phyloP scores from a whole-genome alignment of 1,284 basidiomycete species.

The Entoloma clypeatum region DNA sequence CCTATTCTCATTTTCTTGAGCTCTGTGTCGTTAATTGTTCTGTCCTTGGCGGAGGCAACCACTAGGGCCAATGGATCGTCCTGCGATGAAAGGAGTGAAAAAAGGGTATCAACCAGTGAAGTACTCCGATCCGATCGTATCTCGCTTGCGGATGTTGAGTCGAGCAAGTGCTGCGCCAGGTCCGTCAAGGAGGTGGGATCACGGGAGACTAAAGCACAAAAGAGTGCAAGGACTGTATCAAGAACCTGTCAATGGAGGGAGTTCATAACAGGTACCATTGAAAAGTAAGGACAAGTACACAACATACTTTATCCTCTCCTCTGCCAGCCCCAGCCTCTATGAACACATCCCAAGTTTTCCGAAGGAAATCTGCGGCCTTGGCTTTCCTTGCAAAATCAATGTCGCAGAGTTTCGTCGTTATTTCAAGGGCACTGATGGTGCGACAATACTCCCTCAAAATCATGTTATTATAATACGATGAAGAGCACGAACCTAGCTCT shows the following conservation, averaged over 20 bases:
- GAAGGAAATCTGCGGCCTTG: constrained; percentile 66
- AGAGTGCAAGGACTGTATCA: constrained; percentile 55
- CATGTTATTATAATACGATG: neutral
- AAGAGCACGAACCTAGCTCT: constrained; percentile 51
- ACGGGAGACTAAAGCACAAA: constrained; percentile 54
- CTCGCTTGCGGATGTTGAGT: constrained; percentile 2
- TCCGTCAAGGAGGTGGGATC: constrained; percentile 52
- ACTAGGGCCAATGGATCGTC: constrained; percentile 43
- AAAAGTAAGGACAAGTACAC: constrained; percentile 6
- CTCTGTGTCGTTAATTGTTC: constrained; percentile 30
- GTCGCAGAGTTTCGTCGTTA: constrained; percentile 68
- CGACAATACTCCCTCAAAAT: constrained; percentile 9
- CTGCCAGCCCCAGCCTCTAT: constrained; percentile 52
- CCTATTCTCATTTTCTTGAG: constrained; percentile 42
- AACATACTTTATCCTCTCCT: constrained; percentile 52
- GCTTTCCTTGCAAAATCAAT: constrained; percentile 70
- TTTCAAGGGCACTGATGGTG: constrained; percentile 70
- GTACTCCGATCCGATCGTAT: constrained; percentile 2
- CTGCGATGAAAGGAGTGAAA: constrained; percentile 37
- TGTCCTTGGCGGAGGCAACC: constrained; percentile 17
- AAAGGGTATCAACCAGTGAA: constrained; percentile 35
- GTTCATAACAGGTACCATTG: constrained; percentile 12
- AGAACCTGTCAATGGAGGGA: constrained; percentile 42
- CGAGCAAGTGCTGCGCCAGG: constrained; percentile 36
- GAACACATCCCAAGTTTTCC: constrained; percentile 63